These are phyloP conservation scores for Pseudocercospora macadamiae DNA, from an alignment of 2,329 filamentous ascomycete species.

Conservation along the genomic window DNA sequence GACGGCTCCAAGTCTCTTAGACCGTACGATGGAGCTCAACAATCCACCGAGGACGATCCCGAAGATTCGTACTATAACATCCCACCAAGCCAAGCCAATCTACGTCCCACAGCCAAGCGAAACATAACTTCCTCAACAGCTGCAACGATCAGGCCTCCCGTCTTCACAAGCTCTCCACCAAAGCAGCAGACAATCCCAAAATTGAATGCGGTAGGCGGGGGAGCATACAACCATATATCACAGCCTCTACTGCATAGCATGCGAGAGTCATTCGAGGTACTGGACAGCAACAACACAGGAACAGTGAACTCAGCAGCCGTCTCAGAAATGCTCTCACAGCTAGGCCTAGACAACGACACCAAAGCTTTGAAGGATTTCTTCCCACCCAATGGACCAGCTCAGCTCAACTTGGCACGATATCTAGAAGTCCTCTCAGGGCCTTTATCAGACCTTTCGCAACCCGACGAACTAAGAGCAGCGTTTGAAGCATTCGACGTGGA, in stretches of 20 bases:
- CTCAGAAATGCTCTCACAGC: slow-evolving; percentile 80
- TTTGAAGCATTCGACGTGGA: slow-evolving; percentile 96
- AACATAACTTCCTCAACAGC: slow-evolving; percentile 39
- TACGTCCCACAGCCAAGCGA: slow-evolving; percentile 37
- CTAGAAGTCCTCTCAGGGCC: slow-evolving; percentile 78
- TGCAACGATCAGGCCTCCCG: slow-evolving; percentile 30
- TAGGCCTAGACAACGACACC: slow-evolving; percentile 75
- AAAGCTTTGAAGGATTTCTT: slow-evolving; percentile 81
- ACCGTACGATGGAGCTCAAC: slow-evolving; percentile 21
- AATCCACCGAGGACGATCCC: slow-evolving; percentile 23
- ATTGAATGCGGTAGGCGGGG: slow-evolving; percentile 24
- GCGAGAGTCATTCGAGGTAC: slow-evolving; percentile 88
- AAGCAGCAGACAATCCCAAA: too few species aligned
- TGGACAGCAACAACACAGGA: slow-evolving; percentile 88
- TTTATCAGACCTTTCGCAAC: slow-evolving; percentile 73
- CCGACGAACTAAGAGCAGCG: slow-evolving; percentile 80
- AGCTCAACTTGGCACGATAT: slow-evolving; percentile 82
- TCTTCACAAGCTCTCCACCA: slow-evolving; percentile 27
- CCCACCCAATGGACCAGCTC: slow-evolving; percentile 65
- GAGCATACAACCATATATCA: slow-evolving; percentile 68
- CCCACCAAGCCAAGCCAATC: slow-evolving; percentile 31
- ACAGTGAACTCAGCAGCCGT: slow-evolving; percentile 81
- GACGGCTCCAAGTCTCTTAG: neutral
- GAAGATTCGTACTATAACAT: slow-evolving; percentile 32
- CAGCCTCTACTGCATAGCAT: slow-evolving; percentile 82